These are phyloP conservation scores for Ceratobasidium theobromae DNA, from an alignment of 1,284 basidiomycete species.

Conservation along the genomic window DNA sequence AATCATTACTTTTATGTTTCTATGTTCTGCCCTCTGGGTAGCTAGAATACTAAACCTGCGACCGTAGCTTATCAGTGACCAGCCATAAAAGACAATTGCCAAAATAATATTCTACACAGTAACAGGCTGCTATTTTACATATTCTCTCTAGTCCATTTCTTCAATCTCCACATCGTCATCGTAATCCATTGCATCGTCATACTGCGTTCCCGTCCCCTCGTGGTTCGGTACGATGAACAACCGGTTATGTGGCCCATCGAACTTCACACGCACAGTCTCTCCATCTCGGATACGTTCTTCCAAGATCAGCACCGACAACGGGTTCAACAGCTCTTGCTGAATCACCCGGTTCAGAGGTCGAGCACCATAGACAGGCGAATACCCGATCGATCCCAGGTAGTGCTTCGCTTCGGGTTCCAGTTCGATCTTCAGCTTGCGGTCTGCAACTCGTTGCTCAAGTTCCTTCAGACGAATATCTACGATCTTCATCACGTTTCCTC, in stretches of 20 bases:
- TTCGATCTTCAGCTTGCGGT: constrained; percentile 77
- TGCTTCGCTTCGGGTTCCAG: constrained; percentile 78
- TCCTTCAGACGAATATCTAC: constrained; percentile 77
- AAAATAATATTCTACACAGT: too few species aligned
- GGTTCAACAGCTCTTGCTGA: constrained; percentile 91
- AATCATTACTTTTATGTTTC: too few species aligned
- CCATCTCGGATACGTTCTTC: constrained; percentile 82
- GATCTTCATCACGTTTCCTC: constrained; percentile 74
- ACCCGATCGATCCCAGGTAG: constrained; percentile 83
- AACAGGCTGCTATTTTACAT: constrained; percentile 14
- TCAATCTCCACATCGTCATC: constrained; percentile 69
- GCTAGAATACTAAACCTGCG: too few species aligned
- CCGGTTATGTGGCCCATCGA: constrained; percentile 83
- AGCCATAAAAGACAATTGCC: background rate
- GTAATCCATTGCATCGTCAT: constrained; percentile 56
- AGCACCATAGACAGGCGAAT: constrained; percentile 84
- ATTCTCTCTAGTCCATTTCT: constrained; percentile 66
- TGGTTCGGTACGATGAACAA: constrained; percentile 87
- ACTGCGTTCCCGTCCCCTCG: constrained; percentile 52
- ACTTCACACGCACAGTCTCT: constrained; percentile 73
- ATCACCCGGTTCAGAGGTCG: constrained; percentile 91
- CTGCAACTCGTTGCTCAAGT: constrained; percentile 57
- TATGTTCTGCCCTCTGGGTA: too few species aligned
- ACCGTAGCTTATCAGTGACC: background rate
- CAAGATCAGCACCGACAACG: constrained; percentile 84